A percentile compares a stretch with the other conserved stretches of the same genome.
Evolutionary conservation across 176 grass and related monocot genomes (phyloP).

Genomic region (Tillandsia fasciculata): DNA sequence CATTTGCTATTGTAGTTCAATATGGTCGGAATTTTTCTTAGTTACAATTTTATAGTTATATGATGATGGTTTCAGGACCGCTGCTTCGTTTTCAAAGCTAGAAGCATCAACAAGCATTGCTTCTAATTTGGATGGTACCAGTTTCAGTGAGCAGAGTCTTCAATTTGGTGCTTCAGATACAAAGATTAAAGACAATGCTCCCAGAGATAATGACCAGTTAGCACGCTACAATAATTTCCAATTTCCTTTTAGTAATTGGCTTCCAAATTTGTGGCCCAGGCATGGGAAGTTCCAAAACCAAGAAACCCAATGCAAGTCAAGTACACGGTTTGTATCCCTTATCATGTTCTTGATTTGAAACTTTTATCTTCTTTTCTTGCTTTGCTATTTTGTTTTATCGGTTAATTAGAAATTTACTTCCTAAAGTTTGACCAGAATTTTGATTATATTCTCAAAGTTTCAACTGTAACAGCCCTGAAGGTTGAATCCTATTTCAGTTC

Average conservation of each 20-base stretch:
- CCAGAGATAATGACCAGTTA: slow-evolving; percentile 18
- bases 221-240: slow-evolving; percentile 23
- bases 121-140: slow-evolving; percentile 21
- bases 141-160: slow-evolving; percentile 17
- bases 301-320: slow-evolving; percentile 17
- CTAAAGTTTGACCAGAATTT: no score
- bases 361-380: not conserved
- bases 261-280: slow-evolving; percentile 59
- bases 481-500: no score
- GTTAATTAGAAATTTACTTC: no score
- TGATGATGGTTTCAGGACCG: no score
- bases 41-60: no score
- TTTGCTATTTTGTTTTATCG: not conserved
- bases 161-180: slow-evolving; percentile 11
- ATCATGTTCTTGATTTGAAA: not conserved
- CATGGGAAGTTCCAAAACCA: slow-evolving; percentile 29
- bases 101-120: slow-evolving; percentile 24
- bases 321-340: slow-evolving; percentile 30
- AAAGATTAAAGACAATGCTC: slow-evolving; percentile 18
- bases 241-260: slow-evolving; percentile 56
- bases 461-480: no score
- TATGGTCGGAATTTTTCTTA: no score
- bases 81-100: slow-evolving; percentile 38
- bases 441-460: no score
- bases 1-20: no score